Conservation (phyloP, 164 flowering plant species). For the Protea cynaroides region DNA sequence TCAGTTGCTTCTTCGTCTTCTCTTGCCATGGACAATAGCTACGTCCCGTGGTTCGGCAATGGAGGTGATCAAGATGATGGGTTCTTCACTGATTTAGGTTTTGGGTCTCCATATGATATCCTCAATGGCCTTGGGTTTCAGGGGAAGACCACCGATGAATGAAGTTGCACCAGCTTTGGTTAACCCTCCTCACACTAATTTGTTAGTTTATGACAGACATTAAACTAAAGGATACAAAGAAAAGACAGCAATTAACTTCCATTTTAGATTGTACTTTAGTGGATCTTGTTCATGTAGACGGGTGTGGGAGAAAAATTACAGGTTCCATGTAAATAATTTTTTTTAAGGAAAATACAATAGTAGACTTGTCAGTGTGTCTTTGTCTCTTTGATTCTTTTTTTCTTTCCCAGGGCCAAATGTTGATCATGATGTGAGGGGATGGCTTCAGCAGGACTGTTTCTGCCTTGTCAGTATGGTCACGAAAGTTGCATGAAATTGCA, state of each 20-base stretch:
- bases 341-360: too few relatives aligned
- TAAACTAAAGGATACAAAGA: too few relatives aligned
- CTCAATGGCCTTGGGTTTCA: conserved; percentile 11
- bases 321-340: neutral
- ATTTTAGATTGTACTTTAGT: neutral
- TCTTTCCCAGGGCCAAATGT: neutral
- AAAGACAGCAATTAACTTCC: too few relatives aligned
- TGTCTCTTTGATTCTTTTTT: conserved; percentile 7
- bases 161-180: conserved; percentile 10
- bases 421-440: conserved; percentile 11
- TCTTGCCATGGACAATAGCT: conserved; percentile 8
- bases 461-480: conserved; percentile 17
- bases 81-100: conserved; percentile 16
- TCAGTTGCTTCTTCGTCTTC: conserved; percentile 7
- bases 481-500: conserved; percentile 23
- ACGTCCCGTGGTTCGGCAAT: conserved; percentile 13
- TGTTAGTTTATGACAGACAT: neutral
- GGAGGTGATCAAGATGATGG: conserved; percentile 10
- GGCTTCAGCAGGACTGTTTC: conserved; percentile 10
- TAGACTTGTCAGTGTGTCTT: neutral
- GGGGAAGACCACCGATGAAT: conserved; percentile 13
- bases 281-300: neutral
- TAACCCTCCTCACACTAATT: conserved; percentile 6
- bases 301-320: too few relatives aligned
- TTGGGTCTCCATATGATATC: conserved; percentile 13